Evolutionary conservation across 2,329 filamentous ascomycete species (phyloP), one percentile per base, ranked within the genome.

Genomic region (Chrysoporthe cubensis): DNA sequence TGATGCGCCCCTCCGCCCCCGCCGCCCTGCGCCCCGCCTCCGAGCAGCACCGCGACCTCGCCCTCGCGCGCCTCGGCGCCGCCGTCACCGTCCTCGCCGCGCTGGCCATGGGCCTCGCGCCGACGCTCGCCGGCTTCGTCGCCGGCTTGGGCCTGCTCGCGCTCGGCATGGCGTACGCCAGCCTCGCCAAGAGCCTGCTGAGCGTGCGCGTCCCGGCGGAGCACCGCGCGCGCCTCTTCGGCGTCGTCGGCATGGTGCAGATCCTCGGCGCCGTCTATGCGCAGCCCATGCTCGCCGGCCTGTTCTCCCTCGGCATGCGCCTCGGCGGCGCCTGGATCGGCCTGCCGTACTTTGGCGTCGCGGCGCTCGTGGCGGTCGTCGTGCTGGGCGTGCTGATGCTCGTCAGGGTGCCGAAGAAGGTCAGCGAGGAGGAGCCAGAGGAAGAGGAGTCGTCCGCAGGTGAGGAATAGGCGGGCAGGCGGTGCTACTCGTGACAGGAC

Each of bases 201-300:
- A 75, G 72, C 34, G 59, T 76, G 14, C 76, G 76, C 66, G 73
- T 77, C 11, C 72, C 74, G 40, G 71, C 73, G 0, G 72, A 72
- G 26, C 75, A 76, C 66, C 72, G 74, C 0, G 75, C 76, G 3
- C 73, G 76, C 2, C 72, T 78, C 8, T 78, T 76, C 62, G 77
- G 74, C 65, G 61, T 77, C 14, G 72, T 75, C 3, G 73, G 71
- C 48, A 68, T 78, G 71, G 70, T 73, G 16, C 76, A 78, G 59
- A 71, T 75, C 5, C 57, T 77, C 37, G 75, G 76, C 8, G 70
- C 66, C 32, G 69, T 76, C 6, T 77, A 76, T 44, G 72, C 73
- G 3, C 72, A 72, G 40, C 76, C 75, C 0, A 46, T 77, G 63
- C 71, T 78, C 4, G 76, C 76, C 0, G 73, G 65, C 0, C 72